Base-by-base conservation (phyloP, 2,329 filamentous ascomycete genomes). In the Neospermospora avenae region DNA sequence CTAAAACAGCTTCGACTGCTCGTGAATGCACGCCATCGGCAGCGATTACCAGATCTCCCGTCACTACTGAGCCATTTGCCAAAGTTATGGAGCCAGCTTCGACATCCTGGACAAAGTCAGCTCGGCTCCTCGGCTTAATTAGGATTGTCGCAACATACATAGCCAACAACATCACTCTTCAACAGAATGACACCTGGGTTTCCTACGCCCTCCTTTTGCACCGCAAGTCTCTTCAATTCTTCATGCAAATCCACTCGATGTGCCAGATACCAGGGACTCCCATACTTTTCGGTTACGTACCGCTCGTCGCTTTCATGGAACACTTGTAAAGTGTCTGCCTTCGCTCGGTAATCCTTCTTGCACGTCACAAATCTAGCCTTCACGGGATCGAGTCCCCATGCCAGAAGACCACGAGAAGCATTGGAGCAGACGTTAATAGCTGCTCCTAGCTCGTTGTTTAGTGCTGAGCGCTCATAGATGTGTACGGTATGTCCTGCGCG, bases 371-470 rank as follows among this genome's bases (percentile, higher is more conserved):
- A 75, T 3, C 77, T 76, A 28, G 74, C 74, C 0, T 68, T 68
- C 57, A 76, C 73, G 0, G 76, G 73, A 59, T 73, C 72, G 1
- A 82, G 65, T 0, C 79, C 79, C 57, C 81, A 72, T 39, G 76
- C 71, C 2, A 73, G 70, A 5, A 88, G 73, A 2, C 87, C 72
- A 0, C 83, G 81, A 67, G 86, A 84, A 4, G 79, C 76, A 65
- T 88, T 89, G 0, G 85, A 83, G 0, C 81, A 78, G 6, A 88
- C 70, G 64, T 87, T 83, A 16, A 87, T 78, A 0, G 85, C 84
- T 2, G 85, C 84, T 0, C 84, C 85, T 0, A 78, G 73, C 69
- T 87, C 84, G 57, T 76, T 79, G 20, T 80, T 79, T 16, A 86
- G 78, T 0, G 75, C 74, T 0, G 83, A 85, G 66, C 83, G 79